Conservation (phyloP, 805 yeast species). For the Schizosaccharomyces japonicus region DNA sequence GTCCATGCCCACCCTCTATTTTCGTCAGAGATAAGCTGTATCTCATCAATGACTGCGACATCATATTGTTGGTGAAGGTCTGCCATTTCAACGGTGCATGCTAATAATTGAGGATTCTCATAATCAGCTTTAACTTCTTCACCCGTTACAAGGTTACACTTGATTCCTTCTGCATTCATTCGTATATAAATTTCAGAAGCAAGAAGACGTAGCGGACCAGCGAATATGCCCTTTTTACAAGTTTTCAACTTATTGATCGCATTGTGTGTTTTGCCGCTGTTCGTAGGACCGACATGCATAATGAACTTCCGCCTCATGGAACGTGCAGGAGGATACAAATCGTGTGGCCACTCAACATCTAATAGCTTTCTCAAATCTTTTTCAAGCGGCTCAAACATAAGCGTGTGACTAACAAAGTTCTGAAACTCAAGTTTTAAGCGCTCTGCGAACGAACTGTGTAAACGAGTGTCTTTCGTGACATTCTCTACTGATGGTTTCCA, state of each 20-base stretch:
- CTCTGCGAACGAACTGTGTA: too few relatives aligned
- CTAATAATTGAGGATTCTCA: conserved; percentile 48
- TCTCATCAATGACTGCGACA: conserved; percentile 80
- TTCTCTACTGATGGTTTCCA: too few relatives aligned
- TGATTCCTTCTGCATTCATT: conserved; percentile 37
- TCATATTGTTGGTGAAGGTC: conserved; percentile 47
- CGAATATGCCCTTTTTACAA: conserved; percentile 61
- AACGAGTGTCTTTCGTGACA: too few relatives aligned
- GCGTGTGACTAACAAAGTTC: too few relatives aligned
- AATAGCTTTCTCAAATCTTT: neutral
- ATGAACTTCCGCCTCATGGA: conserved; percentile 51
- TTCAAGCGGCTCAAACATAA: too few relatives aligned
- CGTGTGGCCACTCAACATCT: too few relatives aligned
- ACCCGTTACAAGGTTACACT: conserved; percentile 82
- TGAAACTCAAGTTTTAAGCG: too few relatives aligned
- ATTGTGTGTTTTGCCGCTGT: conserved; percentile 77
- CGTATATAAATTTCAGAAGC: conserved; percentile 82
- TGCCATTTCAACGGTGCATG: conserved; percentile 88
- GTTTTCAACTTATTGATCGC: conserved; percentile 46
- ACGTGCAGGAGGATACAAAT: conserved; percentile 73
- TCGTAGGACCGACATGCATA: conserved; percentile 96
- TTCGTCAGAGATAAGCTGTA: conserved; percentile 73
- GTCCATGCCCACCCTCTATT: conserved; percentile 89
- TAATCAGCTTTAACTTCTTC: conserved; percentile 58
- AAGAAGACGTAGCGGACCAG: conserved; percentile 75